Evolutionary conservation across 2,329 filamentous ascomycete genomes (phyloP), one percentile per base, ranked within the genome.

Genomic region (Xylaria multiplex): DNA sequence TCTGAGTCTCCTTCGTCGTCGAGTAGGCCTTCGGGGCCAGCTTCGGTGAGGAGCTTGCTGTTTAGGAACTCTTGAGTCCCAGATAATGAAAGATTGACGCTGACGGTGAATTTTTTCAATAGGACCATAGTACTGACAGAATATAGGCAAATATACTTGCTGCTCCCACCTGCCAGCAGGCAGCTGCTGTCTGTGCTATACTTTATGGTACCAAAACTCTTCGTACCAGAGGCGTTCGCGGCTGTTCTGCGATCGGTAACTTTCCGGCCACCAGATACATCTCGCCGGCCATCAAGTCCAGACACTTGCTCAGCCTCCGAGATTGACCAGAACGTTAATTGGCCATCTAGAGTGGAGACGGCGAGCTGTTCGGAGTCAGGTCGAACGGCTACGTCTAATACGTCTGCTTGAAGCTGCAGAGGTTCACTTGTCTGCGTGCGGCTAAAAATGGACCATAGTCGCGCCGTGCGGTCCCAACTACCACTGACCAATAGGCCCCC

Each of bases 121-220:
- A 99, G 82, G 0, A 96, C 93, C 78, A 96, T 93, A 0, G 95
- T 97, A 64, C 90, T 89, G 37, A 97, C 93, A n/a, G 96, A 95
- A 80, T 99, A 99, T 64, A 99, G 80, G 77, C 96, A 98, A 59
- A 99, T 97, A 79, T 97, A 97, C 81, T 99, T 99, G 89, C 93
- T 97, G 83, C 96, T 97, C 37, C 96, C 96, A 54, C 89, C 94
- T 0, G 95, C 96, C 46, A 99, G 83, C 11, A 99, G 84, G 73
- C 96, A 97, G 68, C 89, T 92, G 13, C 96, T 96, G 76, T 99
- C 96, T 1, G 93, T 91, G 77, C 93, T 97, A 81, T 98, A 99
- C 60, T 88, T 88, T 70, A 99, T 92, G 6, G 91, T 91, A 74
- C 87, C 90, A 81, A 97, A 99, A 70, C 89, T 91, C 78, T 99